Conservation (phyloP, 106 monocot genomes). For the Allium cepa region DNA sequence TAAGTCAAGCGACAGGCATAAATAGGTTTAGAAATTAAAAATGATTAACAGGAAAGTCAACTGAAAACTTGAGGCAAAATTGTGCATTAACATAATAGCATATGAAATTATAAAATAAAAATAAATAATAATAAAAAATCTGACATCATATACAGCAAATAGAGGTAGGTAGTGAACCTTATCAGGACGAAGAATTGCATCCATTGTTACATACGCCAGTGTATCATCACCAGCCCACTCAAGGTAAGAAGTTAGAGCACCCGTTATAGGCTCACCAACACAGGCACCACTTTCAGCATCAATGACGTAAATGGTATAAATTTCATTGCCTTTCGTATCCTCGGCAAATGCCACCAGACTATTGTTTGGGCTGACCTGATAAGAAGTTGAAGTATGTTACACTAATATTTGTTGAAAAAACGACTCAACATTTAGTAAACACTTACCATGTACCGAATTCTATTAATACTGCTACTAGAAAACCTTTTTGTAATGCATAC, state of each 20-base stretch:
- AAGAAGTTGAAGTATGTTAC: constrained; percentile 1
- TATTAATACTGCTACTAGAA: no score
- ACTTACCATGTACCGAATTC: no score
- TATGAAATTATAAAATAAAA: no score
- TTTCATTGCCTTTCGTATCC: constrained; percentile 88
- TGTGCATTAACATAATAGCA: no score
- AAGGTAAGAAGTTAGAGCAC: constrained; percentile 43
- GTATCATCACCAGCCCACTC: constrained; percentile 74
- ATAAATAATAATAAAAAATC: no score
- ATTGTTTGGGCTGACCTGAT: constrained; percentile 84
- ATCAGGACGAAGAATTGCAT: constrained; percentile 76
- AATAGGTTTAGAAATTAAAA: no score
- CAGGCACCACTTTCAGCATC: constrained; percentile 51
- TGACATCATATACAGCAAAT: no score
- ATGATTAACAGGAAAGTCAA: no score
- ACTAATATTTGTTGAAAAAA: not conserved
- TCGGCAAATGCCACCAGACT: constrained; percentile 79
- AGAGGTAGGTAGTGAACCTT: constrained; percentile 38
- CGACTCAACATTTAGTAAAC: not conserved
- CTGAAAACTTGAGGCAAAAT: no score
- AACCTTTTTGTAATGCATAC: no score
- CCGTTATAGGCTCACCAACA: constrained; percentile 53
- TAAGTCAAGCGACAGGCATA: no score
- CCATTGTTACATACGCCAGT: constrained; percentile 78
- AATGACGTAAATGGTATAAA: constrained; percentile 72